Evolutionary conservation across 2,329 filamentous ascomycete genomes (phyloP).

Genomic region (Xylaria sp.): DNA sequence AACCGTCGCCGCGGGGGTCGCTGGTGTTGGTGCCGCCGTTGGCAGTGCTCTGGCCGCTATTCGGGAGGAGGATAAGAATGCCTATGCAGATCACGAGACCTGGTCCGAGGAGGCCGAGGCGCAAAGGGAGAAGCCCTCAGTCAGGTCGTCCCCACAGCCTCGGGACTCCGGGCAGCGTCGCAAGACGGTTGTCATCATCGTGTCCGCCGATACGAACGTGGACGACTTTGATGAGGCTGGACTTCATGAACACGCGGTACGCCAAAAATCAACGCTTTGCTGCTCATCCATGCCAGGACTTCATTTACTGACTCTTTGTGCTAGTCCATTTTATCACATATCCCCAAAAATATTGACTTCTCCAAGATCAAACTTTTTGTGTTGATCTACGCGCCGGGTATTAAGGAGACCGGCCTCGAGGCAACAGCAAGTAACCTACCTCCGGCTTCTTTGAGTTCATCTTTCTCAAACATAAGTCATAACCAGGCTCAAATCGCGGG

Average conservation of each 20-base stretch:
- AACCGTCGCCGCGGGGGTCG: conserved; percentile 82
- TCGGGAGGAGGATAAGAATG: conserved; percentile 82
- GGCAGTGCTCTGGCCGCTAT: conserved; percentile 86
- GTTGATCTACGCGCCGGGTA: conserved; percentile 85
- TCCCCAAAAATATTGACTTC: conserved; percentile 81
- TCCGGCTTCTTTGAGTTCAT: conserved; percentile 77
- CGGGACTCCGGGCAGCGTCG: conserved; percentile 60
- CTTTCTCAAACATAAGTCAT: conserved; percentile 86
- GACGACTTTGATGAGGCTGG: conserved; percentile 69
- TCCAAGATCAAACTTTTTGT: conserved; percentile 82
- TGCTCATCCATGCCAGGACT: not conserved
- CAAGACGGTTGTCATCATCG: conserved; percentile 87
- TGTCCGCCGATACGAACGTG: conserved; percentile 78
- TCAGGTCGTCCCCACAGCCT: conserved; percentile 50
- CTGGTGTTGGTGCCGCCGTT: conserved; percentile 83
- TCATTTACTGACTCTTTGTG: conserved; percentile 20
- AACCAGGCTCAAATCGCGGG: conserved; percentile 76
- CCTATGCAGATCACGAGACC: conserved; percentile 85
- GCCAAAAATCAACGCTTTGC: conserved; percentile 47
- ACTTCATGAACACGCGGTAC: conserved; percentile 83
- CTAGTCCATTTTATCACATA: conserved; percentile 87
- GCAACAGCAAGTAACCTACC: conserved; percentile 63
- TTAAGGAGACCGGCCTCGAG: conserved; percentile 74
- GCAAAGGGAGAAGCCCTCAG: conserved; percentile 61
- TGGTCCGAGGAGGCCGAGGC: conserved; percentile 92